Base-by-base conservation (phyloP, 1,284 basidiomycete genomes). In the Chalciporus sp. region DNA sequence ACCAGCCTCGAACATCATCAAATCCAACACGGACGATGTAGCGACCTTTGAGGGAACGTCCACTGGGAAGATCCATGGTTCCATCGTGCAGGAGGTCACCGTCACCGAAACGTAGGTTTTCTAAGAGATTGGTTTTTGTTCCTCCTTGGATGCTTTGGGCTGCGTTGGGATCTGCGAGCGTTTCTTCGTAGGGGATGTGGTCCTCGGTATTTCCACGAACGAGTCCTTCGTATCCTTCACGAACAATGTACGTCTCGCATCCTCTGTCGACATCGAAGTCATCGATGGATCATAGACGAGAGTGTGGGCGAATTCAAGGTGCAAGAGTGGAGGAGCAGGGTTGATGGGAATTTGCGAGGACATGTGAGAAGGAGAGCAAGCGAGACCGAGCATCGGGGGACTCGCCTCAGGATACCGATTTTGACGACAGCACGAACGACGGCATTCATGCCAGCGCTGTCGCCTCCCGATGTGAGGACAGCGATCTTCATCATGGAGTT, bases 1-100 rank as follows among this genome's bases (percentile, higher is more conserved):
- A 89, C 94, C 95, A 99, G 6, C 94, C 93, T 31, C 94, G 80
- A 23, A 98, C 96, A 74, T 99, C 97, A 68, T 99, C 97, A 92
- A 96, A 99, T 5, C 96, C 97, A 3, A 98, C 95, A 56, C 94
- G 82, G 43, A 99, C 90, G 66, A 99, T 98, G 75, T 98, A 95
- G 47, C 90, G 81, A 1, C 95, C 95, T 66, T 90, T 94, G 61
- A 98, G 81, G 7, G 85, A 85, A 55, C 86, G 79, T 10, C 85
- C 88, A 9, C 33, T 37, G 0, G 53, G 31, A 59, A 79, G 80
- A 65, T 98, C 96, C 27, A 91, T 90, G 12, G 94, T 95, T 7
- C 96, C 96, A 66, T 98, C 92, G 62, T 84, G 90, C 49, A 99
- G 77, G 35, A 97, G 77, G 56, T 87, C 85, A 0, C 95, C 96